Evolutionary conservation across 2,329 filamentous ascomycete genomes (phyloP).

Genomic region (Hortaea sp.): DNA sequence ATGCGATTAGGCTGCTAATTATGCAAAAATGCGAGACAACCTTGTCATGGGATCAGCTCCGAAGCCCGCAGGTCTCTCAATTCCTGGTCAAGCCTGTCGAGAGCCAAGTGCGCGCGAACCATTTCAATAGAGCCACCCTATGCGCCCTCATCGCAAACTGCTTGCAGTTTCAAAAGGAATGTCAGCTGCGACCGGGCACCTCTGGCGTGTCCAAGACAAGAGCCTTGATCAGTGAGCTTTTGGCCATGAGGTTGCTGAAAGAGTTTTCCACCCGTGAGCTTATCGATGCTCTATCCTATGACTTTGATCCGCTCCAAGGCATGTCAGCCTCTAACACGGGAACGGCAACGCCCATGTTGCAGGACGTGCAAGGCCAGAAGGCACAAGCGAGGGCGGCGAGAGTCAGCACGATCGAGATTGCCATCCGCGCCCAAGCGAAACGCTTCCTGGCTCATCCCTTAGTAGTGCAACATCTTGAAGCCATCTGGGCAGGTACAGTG

Average conservation of each 20-base stretch:
- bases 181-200: conserved; percentile 69
- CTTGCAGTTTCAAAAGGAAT: conserved; percentile 84
- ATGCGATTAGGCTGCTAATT: conserved; percentile 77
- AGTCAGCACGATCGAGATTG: conserved; percentile 84
- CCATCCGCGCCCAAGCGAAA: conserved; percentile 86
- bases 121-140: conserved; percentile 76
- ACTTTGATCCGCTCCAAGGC: conserved; percentile 87
- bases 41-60: conserved; percentile 85
- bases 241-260: conserved; percentile 80
- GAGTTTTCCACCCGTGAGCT: conserved; percentile 83
- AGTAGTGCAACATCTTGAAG: conserved; percentile 89
- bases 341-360: conserved; percentile 4
- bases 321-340: conserved; percentile 40
- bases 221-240: conserved; percentile 78
- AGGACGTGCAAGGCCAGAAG: conserved; percentile 28
- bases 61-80: conserved; percentile 91
- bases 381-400: conserved; percentile 54
- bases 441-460: conserved; percentile 84
- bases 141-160: conserved; percentile 92
- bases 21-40: conserved; percentile 82
- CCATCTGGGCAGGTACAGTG: conserved; percentile 92
- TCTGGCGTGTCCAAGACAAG: conserved; percentile 75
- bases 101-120: conserved; percentile 70
- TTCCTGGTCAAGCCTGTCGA: conserved; percentile 94
- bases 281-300: conserved; percentile 88